Conservation (phyloP, 192 early-diverging fungal species). For the Phycomyces blakesleeanus region DNA sequence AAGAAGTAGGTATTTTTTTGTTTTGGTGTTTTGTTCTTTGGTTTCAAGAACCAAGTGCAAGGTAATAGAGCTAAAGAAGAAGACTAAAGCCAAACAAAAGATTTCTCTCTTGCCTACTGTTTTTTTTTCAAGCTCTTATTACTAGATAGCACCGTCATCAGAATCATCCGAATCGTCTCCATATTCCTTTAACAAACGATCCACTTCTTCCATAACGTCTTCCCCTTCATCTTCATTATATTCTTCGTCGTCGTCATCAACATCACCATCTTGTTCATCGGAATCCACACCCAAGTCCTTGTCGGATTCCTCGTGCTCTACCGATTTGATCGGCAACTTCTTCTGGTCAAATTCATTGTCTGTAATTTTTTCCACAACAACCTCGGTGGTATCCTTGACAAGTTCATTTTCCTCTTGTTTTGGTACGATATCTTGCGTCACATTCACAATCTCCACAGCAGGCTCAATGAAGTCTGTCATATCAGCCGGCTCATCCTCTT, state of each 20-base stretch:
- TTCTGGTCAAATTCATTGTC: background rate
- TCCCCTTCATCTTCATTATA: constrained; percentile 24
- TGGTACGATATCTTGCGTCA: background rate
- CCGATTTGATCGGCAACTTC: background rate
- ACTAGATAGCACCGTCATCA: background rate
- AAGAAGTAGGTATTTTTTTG: too few species aligned
- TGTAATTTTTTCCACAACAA: background rate
- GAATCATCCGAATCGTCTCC: constrained; percentile 12
- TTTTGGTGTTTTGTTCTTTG: too few species aligned
- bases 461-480: constrained; percentile 34
- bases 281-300: background rate
- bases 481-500: background rate
- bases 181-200: constrained; percentile 35
- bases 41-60: too few species aligned
- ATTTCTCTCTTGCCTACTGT: background rate
- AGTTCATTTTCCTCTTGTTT: background rate
- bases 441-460: constrained; percentile 8
- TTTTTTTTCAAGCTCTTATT: background rate
- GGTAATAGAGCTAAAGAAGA: too few species aligned
- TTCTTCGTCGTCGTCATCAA: too few species aligned
- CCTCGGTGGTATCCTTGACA: background rate
- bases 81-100: too few species aligned
- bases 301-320: background rate
- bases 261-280: too few species aligned
- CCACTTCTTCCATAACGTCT: constrained; percentile 45